phyloP scores from a whole-genome alignment of 2,329 filamentous ascomycete species.

The Keithomyces neogunnii region DNA sequence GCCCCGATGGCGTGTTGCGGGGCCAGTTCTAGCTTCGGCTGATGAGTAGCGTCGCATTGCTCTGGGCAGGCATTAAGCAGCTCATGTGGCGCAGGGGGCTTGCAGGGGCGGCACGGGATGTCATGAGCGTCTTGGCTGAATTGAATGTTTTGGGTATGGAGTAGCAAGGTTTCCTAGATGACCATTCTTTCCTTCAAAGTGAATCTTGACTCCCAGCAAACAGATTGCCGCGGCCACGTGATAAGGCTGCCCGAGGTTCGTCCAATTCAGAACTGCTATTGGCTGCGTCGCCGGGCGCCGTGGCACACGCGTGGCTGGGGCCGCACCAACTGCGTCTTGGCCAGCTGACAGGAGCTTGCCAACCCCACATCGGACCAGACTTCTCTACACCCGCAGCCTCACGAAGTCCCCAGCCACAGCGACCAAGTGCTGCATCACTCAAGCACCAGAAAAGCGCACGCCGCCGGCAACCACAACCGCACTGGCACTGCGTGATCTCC shows the following conservation, averaged over 20 bases:
- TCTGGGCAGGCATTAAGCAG: no score
- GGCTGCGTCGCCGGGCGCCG: neutral
- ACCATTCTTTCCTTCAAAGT: no score
- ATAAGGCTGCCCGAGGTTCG: constrained; percentile 2
- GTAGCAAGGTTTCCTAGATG: no score
- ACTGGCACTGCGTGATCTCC: neutral
- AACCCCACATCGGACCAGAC: neutral
- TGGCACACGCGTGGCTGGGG: constrained; percentile 5
- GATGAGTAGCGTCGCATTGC: no score
- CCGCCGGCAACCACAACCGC: no score
- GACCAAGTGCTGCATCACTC: neutral
- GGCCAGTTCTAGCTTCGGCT: no score
- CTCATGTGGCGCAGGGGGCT: neutral
- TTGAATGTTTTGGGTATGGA: no score
- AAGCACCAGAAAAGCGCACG: neutral
- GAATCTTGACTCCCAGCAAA: no score
- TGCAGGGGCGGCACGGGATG: neutral
- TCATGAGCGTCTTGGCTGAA: no score
- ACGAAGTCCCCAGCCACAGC: neutral
- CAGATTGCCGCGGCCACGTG: constrained; percentile 2
- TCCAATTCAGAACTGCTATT: constrained; percentile 4
- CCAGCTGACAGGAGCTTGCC: no score
- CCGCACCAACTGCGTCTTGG: neutral
- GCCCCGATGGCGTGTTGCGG: no score
- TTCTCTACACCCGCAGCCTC: neutral